Conservation (phyloP, 129 eudicot species). For the Cynara cardunculus region DNA sequence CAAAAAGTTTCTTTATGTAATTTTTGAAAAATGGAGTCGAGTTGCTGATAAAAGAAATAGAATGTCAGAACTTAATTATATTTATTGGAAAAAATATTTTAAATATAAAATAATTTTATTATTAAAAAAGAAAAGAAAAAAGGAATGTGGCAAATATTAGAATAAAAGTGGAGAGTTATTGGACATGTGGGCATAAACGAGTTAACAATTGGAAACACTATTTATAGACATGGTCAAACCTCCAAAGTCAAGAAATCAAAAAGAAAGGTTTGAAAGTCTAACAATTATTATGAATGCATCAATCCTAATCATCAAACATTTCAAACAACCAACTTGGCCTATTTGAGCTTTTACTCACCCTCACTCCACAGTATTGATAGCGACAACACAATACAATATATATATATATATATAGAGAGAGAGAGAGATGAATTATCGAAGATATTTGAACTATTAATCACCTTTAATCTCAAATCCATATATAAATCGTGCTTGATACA, state of each 20-base stretch:
- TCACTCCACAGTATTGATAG: not conserved
- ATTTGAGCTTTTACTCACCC: constrained; percentile 12
- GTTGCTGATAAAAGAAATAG: no score
- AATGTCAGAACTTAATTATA: not conserved
- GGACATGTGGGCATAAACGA: constrained; percentile 6
- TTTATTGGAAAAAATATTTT: not conserved
- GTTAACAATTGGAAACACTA: not conserved
- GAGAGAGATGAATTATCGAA: no score
- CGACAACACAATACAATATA: not conserved
- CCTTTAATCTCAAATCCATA: no score
- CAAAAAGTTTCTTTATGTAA: no score
- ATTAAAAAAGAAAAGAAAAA: not conserved
- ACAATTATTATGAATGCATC: not conserved
- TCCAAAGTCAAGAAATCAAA: constrained; percentile 21
- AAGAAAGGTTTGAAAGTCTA: constrained; percentile 25
- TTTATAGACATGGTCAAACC: constrained; percentile 22
- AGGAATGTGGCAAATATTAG: not conserved
- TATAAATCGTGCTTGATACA: no score
- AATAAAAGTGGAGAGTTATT: not conserved
- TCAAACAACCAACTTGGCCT: constrained; percentile 29
- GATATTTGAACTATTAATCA: no score
- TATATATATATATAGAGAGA: no score
- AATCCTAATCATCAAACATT: constrained; percentile 13
- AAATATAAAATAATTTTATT: not conserved
- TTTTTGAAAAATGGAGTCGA: no score